Base-by-base conservation (phyloP, 495 filamentous ascomycete species). In the Tuber umbilicatum region DNA sequence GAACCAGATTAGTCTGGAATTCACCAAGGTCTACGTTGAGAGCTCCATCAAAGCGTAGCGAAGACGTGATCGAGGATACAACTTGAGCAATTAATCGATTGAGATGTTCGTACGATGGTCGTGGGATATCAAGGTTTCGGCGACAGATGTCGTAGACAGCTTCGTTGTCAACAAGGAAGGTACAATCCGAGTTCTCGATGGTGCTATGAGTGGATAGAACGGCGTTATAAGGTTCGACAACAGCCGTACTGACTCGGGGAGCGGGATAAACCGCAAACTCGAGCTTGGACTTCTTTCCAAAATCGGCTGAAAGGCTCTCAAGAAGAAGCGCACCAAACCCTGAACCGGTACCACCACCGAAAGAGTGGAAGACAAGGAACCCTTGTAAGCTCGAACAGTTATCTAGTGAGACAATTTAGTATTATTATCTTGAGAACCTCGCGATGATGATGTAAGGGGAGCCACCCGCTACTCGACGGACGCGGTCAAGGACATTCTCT, bases 71-170 rank as follows among this genome's bases (percentile, higher is more conserved):
- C 75, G 95, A 99, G 69, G 94, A 97, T 78, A 99, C 95, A 74
- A 99, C 95, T 91, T 99, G 95, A 80, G 95, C 95, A 84, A 99
- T 97, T 83, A 99, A 86, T 80, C 95, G 93, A 89, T 99, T 99
- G 74, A 99, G 89, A 89, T 98, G 97, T 86, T 97, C 95, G 84
- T 94, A 97, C 86, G 93, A 94, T 81, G 95, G 95, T 72, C 96
- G 92, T 87, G 97, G 93, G 79, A 99, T 94, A 80, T 93, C 94
- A 74, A 99, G 88, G 87, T 97, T 97, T 82, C 94, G 90, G 82
- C 93, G 91, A 90, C 95, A 99, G 85, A 99, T 97, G 84, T 98
- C 96, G 85, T 98, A 99, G 85, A 99, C 97, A 81, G 95, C 95
- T 87, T 99, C 95, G 84, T 99, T 99, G 86, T 99, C 95, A 78